Evolutionary conservation across 371 early-diverging fungal genomes (phyloP), one percentile per base, ranked within the genome.

Genomic region (Mucor velutinosus): DNA sequence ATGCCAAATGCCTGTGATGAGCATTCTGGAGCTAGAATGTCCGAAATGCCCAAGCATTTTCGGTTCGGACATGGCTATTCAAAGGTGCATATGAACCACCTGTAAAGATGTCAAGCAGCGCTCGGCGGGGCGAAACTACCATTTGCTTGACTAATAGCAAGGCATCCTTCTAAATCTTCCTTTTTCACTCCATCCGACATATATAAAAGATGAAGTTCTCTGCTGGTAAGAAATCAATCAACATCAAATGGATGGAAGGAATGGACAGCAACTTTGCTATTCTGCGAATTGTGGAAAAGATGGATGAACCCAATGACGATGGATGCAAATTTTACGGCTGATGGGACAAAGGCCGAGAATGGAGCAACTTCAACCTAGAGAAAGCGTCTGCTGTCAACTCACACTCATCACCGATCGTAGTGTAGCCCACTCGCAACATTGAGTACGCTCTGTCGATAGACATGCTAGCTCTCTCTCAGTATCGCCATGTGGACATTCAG

Each of bases 141-240:
- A 67, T 72, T 63, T 59, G 60, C 53, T 60, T 45, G 55, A 61
- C 33, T 67, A 45, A 45, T 60, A 17, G 47, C 33, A 60, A 61
- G 55, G 67, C 67, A 66, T 45, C 32, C 37, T 35, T 39, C 43
- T 19, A 51, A 47, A 51, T 67, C 62, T 53, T 71, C 71, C 68
- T 64, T 67, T 71, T 66, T 60, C 60, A 70, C 65, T 70, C 58
- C 70, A 70, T 70, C 70, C 56, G 53, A 64, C 49, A 63, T 60
- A 61, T 57, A 59, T 58, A 69, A 37, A 70, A 65, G 70, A 78
- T 78, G 78, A 78, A 78, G 78, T 78, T 76, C 73, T 75, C 75
- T 63, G 76, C 78, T 70, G 78, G 78, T 78, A 78, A 72, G 72
- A 51, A 51, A 25, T 51, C 8, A 23, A 51, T 14, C 51, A 21